Percentiles rank a stretch among this genome's conserved stretches.
Conservation (phyloP, 129 eudicot species). For the Silybum marianum region DNA sequence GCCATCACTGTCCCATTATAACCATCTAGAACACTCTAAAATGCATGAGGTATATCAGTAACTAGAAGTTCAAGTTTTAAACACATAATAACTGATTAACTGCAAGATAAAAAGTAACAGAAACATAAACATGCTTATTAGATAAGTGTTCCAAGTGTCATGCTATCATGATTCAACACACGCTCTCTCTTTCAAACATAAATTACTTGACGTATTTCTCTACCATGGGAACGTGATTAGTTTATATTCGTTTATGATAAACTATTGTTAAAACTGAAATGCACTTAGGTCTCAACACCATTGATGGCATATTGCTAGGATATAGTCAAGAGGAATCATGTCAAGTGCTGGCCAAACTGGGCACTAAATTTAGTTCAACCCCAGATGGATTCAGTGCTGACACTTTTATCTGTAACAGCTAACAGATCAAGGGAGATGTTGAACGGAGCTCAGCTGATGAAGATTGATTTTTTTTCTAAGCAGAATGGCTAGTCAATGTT, state of each 20-base stretch:
- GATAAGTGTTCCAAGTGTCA: neutral
- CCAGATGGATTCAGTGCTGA: neutral
- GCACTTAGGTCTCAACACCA: neutral
- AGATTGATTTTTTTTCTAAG: neutral
- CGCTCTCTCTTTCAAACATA: constrained; percentile 2
- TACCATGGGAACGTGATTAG: neutral
- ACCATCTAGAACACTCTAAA: constrained; percentile 85
- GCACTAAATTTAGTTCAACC: neutral
- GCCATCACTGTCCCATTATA: constrained; percentile 97
- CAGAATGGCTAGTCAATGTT: neutral
- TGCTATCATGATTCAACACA: neutral
- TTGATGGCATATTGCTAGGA: neutral
- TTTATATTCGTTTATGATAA: neutral
- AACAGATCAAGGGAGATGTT: neutral
- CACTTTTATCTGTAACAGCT: neutral
- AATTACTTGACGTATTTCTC: neutral
- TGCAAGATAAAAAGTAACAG: neutral
- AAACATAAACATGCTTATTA: neutral
- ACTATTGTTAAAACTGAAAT: neutral
- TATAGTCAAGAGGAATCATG: neutral
- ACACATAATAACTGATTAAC: neutral
- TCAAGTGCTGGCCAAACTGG: neutral
- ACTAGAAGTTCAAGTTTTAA: neutral
- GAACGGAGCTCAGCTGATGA: neutral
- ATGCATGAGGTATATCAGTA: constrained; percentile 21